These are phyloP conservation scores for Hypsizygus marmoreus DNA, from an alignment of 768 basidiomycete species.

Conservation along the genomic window DNA sequence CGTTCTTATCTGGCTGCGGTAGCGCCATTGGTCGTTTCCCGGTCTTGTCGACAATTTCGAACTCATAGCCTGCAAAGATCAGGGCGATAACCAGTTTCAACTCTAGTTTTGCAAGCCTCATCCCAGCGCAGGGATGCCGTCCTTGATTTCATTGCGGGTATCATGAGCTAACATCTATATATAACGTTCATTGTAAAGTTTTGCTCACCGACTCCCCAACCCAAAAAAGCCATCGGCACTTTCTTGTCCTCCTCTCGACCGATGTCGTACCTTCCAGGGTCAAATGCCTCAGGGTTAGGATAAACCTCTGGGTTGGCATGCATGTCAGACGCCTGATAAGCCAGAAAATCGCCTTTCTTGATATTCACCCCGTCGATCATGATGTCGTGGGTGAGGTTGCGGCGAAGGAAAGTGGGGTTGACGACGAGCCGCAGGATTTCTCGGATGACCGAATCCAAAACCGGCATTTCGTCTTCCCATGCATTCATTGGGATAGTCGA, in stretches of 20 bases:
- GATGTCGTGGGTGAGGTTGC: constrained; percentile 32
- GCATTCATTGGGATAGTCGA: constrained; percentile 32
- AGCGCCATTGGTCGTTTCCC: constrained; percentile 25
- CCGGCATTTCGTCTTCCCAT: constrained; percentile 43
- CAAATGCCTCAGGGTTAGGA: constrained; percentile 31
- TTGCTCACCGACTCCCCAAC: constrained; percentile 40
- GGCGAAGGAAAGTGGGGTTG: constrained; percentile 30
- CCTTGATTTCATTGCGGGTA: constrained; percentile 17
- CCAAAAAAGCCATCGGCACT: constrained; percentile 31
- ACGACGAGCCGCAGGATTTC: constrained; percentile 38
- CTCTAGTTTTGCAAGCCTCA: constrained; percentile 39
- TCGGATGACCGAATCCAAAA: constrained; percentile 35
- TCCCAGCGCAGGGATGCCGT: constrained; percentile 41
- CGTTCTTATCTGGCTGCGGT: constrained; percentile 33
- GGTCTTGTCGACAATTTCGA: constrained; percentile 30
- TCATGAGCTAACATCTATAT: no score
- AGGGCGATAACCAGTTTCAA: constrained; percentile 37
- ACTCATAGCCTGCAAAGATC: constrained; percentile 36
- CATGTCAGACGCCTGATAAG: constrained; percentile 30
- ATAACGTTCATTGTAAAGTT: no score
- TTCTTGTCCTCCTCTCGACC: constrained; percentile 38
- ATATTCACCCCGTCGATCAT: constrained; percentile 23
- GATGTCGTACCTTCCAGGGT: constrained; percentile 31
- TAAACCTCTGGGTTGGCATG: constrained; percentile 39
- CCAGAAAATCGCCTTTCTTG: constrained; percentile 34